phyloP scores from a whole-genome alignment of 805 yeast species.

The Lipomyces spencermartinsiae region DNA sequence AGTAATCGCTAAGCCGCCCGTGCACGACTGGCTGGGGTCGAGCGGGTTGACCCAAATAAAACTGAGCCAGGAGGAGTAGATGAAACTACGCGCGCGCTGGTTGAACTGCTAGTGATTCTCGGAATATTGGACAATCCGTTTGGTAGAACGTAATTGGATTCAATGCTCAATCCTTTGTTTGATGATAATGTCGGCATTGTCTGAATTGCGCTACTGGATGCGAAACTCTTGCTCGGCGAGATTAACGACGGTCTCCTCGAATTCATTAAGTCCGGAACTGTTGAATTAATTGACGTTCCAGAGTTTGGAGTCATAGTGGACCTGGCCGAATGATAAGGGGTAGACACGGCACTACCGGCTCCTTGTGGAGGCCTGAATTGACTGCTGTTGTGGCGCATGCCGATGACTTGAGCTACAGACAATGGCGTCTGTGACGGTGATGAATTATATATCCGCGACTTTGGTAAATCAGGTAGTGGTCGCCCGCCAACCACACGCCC shows the following conservation, averaged over 20 bases:
- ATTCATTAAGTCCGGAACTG: background rate
- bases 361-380: background rate
- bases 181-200: background rate
- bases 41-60: background rate
- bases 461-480: constrained; percentile 2
- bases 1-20: background rate
- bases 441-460: background rate
- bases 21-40: background rate
- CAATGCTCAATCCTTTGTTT: background rate
- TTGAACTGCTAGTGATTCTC: background rate
- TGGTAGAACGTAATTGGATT: background rate
- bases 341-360: constrained; percentile 3
- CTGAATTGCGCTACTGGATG: background rate
- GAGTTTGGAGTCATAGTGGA: background rate
- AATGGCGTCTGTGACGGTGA: background rate
- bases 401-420: background rate
- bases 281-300: background rate
- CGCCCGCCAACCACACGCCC: constrained; percentile 3
- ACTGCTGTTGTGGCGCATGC: background rate
- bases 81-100: background rate
- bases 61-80: background rate
- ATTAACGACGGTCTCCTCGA: background rate
- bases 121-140: constrained; percentile 3
- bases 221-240: background rate
- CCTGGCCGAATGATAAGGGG: background rate